Conservation (phyloP, 106 monocot species). For the Dioscorea dumetorum region DNA sequence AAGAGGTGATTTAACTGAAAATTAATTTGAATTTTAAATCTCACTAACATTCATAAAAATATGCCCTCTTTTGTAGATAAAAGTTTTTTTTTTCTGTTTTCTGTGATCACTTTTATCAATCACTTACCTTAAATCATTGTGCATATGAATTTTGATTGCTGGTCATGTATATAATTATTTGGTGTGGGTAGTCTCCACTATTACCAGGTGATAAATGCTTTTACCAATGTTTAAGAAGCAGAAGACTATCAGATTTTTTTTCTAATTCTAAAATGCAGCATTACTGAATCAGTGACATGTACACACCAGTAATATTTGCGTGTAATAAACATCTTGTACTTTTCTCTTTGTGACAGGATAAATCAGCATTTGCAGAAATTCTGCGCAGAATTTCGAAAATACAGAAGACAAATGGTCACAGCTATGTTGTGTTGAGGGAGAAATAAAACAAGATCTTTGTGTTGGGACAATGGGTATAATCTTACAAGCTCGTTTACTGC, state of each 20-base stretch:
- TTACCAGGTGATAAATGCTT: background rate
- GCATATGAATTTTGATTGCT: background rate
- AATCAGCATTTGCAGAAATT: constrained; percentile 57
- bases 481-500: too few relatives aligned
- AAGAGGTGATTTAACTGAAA: constrained; percentile 30
- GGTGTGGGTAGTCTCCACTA: background rate
- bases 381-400: constrained; percentile 66
- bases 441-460: background rate
- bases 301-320: too few relatives aligned
- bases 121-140: background rate
- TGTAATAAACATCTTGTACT: background rate
- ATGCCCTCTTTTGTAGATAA: background rate
- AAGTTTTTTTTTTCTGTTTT: background rate
- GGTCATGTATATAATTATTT: too few relatives aligned
- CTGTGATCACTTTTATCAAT: background rate
- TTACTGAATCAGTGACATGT: background rate
- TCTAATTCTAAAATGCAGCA: background rate
- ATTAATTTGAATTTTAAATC: background rate
- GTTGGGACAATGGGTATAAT: too few relatives aligned
- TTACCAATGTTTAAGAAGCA: background rate
- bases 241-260: background rate
- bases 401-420: constrained; percentile 56
- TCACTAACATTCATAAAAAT: background rate
- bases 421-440: constrained; percentile 52
- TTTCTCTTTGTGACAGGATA: constrained; percentile 34